Base-by-base conservation (phyloP, 331 rosid genomes). In the Acacia pycnantha region DNA sequence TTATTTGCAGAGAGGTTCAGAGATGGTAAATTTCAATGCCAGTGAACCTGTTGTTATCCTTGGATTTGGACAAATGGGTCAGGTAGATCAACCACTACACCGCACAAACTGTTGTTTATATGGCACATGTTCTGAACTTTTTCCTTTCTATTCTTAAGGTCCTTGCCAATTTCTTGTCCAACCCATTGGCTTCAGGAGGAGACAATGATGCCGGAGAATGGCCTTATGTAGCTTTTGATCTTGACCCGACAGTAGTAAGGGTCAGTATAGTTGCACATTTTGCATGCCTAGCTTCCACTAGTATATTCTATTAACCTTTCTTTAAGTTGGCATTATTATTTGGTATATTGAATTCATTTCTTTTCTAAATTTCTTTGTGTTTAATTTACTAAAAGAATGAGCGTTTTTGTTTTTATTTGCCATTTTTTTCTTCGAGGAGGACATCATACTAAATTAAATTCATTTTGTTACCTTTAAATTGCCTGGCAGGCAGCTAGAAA, bases 51-150 rank as follows among this genome's bases (percentile, higher is more conserved):
- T 96, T 84, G 92, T 96, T 61, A 88, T 94, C 83, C 94, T 96
- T 90, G 99, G 99, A 85, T 96, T 96, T 88, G 99, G 99, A 54
- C 95, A 94, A 86, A 96, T 90, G 97, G 98, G 95, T 64, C 99
- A 96, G 99, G 99, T 96, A 87, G 61, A 41, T 67, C 65, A 68
- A 58, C 44, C 54, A 44, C 66, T 80, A 61, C 82, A 76, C 68
- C 43, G 79, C 66, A 62, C 46, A 58, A 85, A 81, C 56, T 26
- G 21, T 75, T 35, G 51, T 81, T 92, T 80, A 65, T 14, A 29
- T 69, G 56, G 59, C 48, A 78, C 41, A 1, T 37, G 41, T 77
- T 77, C 85, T 88, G 65, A 83, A 65, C 35, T 72, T 80, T 73
- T 62, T 77, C 73, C 21, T 46, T 64, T 37, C 41, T 37, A 70